A percentile compares a stretch with the other conserved stretches of the same genome.
These are phyloP conservation scores for Penicillium sclerotigenum DNA, from an alignment of 2,329 filamentous ascomycete genomes.

Conservation along the genomic window DNA sequence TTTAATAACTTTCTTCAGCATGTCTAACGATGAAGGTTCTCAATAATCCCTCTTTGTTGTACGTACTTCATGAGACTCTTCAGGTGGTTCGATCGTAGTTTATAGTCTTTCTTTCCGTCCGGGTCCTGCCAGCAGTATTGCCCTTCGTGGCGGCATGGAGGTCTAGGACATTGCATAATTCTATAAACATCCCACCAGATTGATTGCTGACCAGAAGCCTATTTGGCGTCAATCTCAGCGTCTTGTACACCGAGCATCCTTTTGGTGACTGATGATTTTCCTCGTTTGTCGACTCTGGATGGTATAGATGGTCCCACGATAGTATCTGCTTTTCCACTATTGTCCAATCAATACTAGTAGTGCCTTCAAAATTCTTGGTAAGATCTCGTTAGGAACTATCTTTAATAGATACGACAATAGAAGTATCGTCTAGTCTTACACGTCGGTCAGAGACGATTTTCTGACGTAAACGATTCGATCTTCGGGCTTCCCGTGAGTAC, in stretches of 20 bases:
- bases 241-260: slow-evolving; percentile 27
- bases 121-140: slow-evolving; percentile 36
- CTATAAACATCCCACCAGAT: slow-evolving; percentile 33
- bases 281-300: slow-evolving; percentile 17
- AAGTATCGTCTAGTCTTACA: too few relatives aligned
- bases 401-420: too few relatives aligned
- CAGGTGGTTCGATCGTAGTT: slow-evolving; percentile 32
- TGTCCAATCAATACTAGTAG: too few relatives aligned
- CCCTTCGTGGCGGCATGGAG: slow-evolving; percentile 24
- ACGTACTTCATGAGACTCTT: slow-evolving; percentile 30
- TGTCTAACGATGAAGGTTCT: not conserved
- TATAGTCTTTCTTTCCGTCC: slow-evolving; percentile 34
- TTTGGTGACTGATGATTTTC: slow-evolving; percentile 18
- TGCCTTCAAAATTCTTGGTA: too few relatives aligned
- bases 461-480: too few relatives aligned
- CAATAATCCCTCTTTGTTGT: slow-evolving; percentile 10
- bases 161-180: slow-evolving; percentile 30
- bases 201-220: slow-evolving; percentile 22
- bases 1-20: too few relatives aligned
- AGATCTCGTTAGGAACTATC: not conserved
- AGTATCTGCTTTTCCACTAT: too few relatives aligned
- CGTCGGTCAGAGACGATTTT: too few relatives aligned
- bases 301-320: too few relatives aligned
- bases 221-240: slow-evolving; percentile 22
- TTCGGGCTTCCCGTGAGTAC: too few relatives aligned